These are phyloP conservation scores for Candida andamanensis DNA, from an alignment of 805 yeast genomes.

Conservation along the genomic window DNA sequence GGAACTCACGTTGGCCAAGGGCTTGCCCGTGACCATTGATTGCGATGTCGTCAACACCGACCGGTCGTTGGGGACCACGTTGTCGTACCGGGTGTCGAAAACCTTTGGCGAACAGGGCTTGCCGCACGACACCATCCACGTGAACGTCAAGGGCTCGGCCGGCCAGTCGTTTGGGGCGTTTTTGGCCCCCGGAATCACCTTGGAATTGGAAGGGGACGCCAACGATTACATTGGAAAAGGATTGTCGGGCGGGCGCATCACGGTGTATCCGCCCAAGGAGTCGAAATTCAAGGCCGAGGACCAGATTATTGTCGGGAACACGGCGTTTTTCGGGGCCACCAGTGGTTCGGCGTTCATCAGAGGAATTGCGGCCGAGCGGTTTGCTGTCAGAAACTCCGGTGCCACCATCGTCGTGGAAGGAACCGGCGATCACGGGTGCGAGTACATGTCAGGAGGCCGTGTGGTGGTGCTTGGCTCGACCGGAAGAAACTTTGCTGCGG, in stretches of 20 bases:
- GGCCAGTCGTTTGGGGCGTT: constrained; percentile 99
- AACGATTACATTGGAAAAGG: constrained; percentile 98
- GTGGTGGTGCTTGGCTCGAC: constrained; percentile 88
- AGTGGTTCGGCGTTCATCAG: constrained; percentile 90
- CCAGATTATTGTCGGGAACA: constrained; percentile 94
- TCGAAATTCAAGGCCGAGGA: constrained; percentile 90
- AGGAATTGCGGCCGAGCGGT: constrained; percentile 98
- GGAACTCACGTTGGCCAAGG: constrained; percentile 90
- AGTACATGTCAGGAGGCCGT: constrained; percentile 99
- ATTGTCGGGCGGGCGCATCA: constrained; percentile 87
- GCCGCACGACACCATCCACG: constrained; percentile 95
- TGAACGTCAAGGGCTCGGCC: constrained; percentile 85
- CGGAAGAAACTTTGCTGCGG: constrained; percentile 93
- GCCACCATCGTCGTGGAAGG: constrained; percentile 96
- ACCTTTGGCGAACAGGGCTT: constrained; percentile 88
- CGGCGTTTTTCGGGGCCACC: constrained; percentile 97
- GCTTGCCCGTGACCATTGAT: constrained; percentile 92
- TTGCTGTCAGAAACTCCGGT: constrained; percentile 97
- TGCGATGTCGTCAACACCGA: constrained; percentile 93
- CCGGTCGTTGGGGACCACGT: constrained; percentile 91
- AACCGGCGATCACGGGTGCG: constrained; percentile 98
- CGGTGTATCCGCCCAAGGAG: constrained; percentile 85
- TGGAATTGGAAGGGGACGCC: constrained; percentile 95
- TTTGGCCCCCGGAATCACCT: constrained; percentile 91
- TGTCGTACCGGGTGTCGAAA: constrained; percentile 91